Evolutionary conservation across 1,284 basidiomycete species (phyloP), one percentile per base, ranked within the genome.

Genomic region (Ganoderma lucidum): DNA sequence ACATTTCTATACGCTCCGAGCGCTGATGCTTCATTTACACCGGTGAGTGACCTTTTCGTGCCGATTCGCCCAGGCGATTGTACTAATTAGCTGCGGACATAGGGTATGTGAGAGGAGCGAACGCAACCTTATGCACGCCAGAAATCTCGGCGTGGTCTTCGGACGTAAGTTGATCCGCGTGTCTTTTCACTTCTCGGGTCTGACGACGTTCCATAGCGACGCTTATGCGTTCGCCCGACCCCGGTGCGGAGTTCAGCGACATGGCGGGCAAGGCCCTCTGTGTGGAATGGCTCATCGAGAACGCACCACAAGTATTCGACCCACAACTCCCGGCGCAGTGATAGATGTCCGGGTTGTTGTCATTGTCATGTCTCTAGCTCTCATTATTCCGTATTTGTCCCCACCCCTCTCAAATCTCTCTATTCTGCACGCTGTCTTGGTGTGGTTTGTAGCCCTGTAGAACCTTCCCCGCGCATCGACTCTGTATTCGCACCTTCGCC

Each of bases 131-230:
- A 99, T 99, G 98, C 96, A 91, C 63, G 92, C 96, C 3, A 89
- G 96, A 72, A 99, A 99, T 77, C 83, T 99, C 28, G 98, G 98
- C n/a, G 96, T 99, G n/a, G 96, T 99, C 55, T 99, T 99, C 83
- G 98, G 98, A 74, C 97, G 96, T 98, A 81, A 84, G 96, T 92
- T 15, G 39, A 28, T 42, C 39, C 39, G 58, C 67, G 28, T 62
- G 62, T 37, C 62, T 51, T 65, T 58, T 37, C 39, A 48, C 42
- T 9, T 14, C 44, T n/a, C 12, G 23, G n/a, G 44, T 67, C 71
- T 79, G 14, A 74, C 37, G 28, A 55, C n/a, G 62, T 74, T 65
- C 74, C 71, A 9, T 76, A 98, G 96, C 97, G 8, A 99, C 97
- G 0, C 85, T 99, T 30, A 95, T 99, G 90, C 90, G 95, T 70